Base-by-base conservation (phyloP, 129 eudicot species). In the Flaveria linearis region DNA sequence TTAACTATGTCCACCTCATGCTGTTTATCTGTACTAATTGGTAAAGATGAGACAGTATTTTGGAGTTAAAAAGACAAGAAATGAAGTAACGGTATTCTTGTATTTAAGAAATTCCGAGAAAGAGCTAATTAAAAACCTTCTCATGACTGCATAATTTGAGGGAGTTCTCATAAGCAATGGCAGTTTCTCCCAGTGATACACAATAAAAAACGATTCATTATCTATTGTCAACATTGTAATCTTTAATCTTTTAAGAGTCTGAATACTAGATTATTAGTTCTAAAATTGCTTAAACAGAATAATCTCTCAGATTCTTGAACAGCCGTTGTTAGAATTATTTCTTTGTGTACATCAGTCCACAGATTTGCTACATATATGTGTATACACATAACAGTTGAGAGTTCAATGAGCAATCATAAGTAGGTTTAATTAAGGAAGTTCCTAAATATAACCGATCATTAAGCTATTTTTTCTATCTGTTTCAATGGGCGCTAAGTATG, bases 101-200 rank as follows among this genome's bases (percentile, higher is more conserved):
- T 80, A 75, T 69, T 50, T 75, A 51, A 87, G 66, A 79, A 20
- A 45, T 51, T 78, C 80, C 42, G 56, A 23, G 72, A 92, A 85
- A 53, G 30, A 28, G 30, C 4, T 82, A 58, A 77, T 61, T 71
- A 73, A 89, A 89, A 43, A 87, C 22, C 51, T 79, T 83, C 15
- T 67, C 71, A 1, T 64, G 60, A 55, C 18, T 76, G 77, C 25
- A 55, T 33, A 15, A 50, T 69, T 78, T 20, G 76, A 28, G 66
- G 16, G 76, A 41, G 53, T 70, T 75, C 78, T 75, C 20, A 87
- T 73, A 63, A 77, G 92, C 78, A 85, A 80, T n/a, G 96, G 96
- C 49, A 89, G 82, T n/a, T 62, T 66, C 83, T 89, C 96, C 97
- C 97, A 87, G 74, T 83, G 73, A 66, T 85, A 78, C 73, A 82